A percentile compares a stretch with the other conserved stretches of the same genome.
These are phyloP conservation scores for Wickerhamiella azymoides DNA, from an alignment of 805 yeast species.

Conservation along the genomic window DNA sequence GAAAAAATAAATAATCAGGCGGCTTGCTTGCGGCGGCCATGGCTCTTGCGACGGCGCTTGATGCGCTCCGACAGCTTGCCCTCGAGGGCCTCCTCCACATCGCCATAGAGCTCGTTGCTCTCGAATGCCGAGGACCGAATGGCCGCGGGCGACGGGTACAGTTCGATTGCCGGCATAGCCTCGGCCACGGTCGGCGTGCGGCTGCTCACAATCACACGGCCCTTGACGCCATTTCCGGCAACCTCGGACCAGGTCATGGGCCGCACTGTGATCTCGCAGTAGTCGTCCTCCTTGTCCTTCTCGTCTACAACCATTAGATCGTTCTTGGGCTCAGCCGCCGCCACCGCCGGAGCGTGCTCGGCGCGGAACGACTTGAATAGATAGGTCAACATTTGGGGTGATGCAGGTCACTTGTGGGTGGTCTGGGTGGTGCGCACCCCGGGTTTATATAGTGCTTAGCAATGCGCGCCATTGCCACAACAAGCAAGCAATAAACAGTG, in stretches of 20 bases:
- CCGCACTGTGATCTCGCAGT: slow-evolving; percentile 34
- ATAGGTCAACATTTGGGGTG: background rate
- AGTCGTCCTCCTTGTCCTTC: slow-evolving; percentile 28
- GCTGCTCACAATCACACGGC: background rate
- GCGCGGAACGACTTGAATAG: background rate
- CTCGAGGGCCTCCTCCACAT: slow-evolving; percentile 5
- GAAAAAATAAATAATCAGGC: background rate
- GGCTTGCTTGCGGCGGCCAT: slow-evolving; percentile 3
- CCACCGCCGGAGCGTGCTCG: background rate
- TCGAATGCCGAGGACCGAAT: background rate
- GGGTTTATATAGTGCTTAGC: background rate
- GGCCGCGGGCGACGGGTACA: background rate
- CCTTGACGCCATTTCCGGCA: slow-evolving; percentile 22
- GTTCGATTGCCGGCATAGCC: background rate
- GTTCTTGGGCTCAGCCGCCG: slow-evolving; percentile 1
- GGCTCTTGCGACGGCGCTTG: slow-evolving; percentile 8
- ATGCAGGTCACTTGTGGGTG: background rate
- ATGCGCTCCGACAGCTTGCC: slow-evolving; percentile 5
- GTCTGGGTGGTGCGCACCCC: background rate
- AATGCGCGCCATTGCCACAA: background rate
- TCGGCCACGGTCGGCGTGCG: background rate
- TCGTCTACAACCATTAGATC: slow-evolving; percentile 13
- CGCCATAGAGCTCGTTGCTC: slow-evolving; percentile 11
- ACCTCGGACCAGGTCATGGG: slow-evolving; percentile 42
- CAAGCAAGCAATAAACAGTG: too few relatives aligned